Evolutionary conservation across 805 yeast species (phyloP), one percentile per base, ranked within the genome.

Genomic region (Ogataea pignaliae): DNA sequence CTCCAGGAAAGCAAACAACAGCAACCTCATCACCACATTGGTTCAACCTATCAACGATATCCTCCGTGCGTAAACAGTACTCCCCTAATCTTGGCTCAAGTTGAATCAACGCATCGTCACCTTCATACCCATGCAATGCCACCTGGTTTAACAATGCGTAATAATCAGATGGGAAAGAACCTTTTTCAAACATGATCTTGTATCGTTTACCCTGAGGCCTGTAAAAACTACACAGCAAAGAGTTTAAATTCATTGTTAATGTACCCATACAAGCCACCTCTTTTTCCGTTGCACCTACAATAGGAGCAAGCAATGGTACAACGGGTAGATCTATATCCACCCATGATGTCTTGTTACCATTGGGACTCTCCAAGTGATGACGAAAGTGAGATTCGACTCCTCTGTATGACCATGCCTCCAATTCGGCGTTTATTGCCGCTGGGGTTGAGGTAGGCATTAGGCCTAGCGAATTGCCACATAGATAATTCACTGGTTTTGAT

Each of bases 391-490:
- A 78, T 49, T 85, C 89, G 8, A 90, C 98, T 2, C 82, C 98
- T 30, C 89, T 68, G 26, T 62, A 70, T 29, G 78, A 71, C 98
- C 98, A 90, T 0, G 93, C 95, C 51, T 80, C 76, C 39, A 90
- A 67, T 62, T 90, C 97, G 34, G 69, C 72, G 39, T 65, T 64
- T 13, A 90, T 68, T 13, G 85, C 85, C 7, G 52, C 50, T 30
- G 76, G 68, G 0, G 90, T 81, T 8, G 69, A 58, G 40, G 64
- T 69, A 0, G 98, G 97, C 90, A 88, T 85, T 46, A 90, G 66
- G 0, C 98, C 98, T 7, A 90, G 76, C n/a, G 96, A 88, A 68
- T 90, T 91, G 2, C 98, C 98, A 65, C 96, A 88, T 38, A 90
- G 69, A 59, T 90, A 91, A 17, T 75, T 69, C 11, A 76, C 68